These are phyloP conservation scores for Lolium perenne DNA, from an alignment of 176 grass and related monocot species.

Conservation along the genomic window DNA sequence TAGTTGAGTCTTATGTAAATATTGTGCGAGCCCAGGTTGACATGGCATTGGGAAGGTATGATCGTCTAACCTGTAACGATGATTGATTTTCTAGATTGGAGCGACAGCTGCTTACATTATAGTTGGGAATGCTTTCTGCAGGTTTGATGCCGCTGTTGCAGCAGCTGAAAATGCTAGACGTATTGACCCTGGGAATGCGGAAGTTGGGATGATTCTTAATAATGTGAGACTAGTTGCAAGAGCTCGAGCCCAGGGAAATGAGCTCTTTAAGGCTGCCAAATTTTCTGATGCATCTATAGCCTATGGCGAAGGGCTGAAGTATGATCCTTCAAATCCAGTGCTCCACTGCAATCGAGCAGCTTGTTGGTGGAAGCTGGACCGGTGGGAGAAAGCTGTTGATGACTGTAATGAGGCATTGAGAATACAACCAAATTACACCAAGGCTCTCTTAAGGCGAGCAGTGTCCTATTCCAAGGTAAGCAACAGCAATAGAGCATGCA, in stretches of 20 bases:
- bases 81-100: slow-evolving; percentile 30
- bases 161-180: slow-evolving; percentile 80
- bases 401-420: slow-evolving; percentile 90
- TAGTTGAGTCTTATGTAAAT: slow-evolving; percentile 65
- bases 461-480: slow-evolving; percentile 82
- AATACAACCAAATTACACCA: slow-evolving; percentile 89
- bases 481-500: neutral
- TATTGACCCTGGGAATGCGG: slow-evolving; percentile 66
- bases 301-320: slow-evolving; percentile 93
- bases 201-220: slow-evolving; percentile 65
- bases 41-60: slow-evolving; percentile 91
- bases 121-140: slow-evolving; percentile 51
- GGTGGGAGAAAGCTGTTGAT: slow-evolving; percentile 82
- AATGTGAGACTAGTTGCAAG: slow-evolving; percentile 79
- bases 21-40: slow-evolving; percentile 87
- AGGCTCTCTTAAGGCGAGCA: slow-evolving; percentile 94
- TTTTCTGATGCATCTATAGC: slow-evolving; percentile 88
- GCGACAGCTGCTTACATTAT: slow-evolving; percentile 20
- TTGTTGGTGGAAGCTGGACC: slow-evolving; percentile 83
- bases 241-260: slow-evolving; percentile 84
- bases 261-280: slow-evolving; percentile 82
- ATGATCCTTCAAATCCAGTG: slow-evolving; percentile 80
- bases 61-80: slow-evolving; percentile 31
- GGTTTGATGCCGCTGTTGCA: slow-evolving; percentile 83
- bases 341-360: slow-evolving; percentile 95